A percentile compares a stretch with the other conserved stretches of the same genome.
These are phyloP conservation scores for Cylindrodendrum hubeiense DNA, from an alignment of 2,329 filamentous ascomycete species.

Conservation along the genomic window DNA sequence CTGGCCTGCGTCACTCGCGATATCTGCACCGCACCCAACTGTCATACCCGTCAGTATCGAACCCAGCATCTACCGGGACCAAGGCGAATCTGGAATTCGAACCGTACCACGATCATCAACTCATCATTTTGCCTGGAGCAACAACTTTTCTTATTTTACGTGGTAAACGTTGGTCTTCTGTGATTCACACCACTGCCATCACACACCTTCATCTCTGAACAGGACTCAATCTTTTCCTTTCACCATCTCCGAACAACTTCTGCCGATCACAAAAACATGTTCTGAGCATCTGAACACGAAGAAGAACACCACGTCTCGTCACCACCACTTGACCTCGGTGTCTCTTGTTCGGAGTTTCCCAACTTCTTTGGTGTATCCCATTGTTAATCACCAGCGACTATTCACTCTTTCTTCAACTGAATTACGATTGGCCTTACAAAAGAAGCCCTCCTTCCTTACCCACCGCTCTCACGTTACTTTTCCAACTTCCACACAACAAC, in stretches of 20 bases:
- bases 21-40: neutral
- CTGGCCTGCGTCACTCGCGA: slow-evolving; percentile 11
- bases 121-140: slow-evolving; percentile 19
- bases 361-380: slow-evolving; percentile 15
- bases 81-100: slow-evolving; percentile 27
- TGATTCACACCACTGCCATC: slow-evolving; percentile 17
- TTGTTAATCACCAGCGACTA: slow-evolving; percentile 12
- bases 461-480: slow-evolving; percentile 21
- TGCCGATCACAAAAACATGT: slow-evolving; percentile 28
- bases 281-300: slow-evolving; percentile 39
- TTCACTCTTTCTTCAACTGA: slow-evolving; percentile 27
- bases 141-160: neutral
- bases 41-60: slow-evolving; percentile 11
- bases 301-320: slow-evolving; percentile 36
- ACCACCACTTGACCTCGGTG: slow-evolving; percentile 19
- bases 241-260: slow-evolving; percentile 5
- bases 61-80: neutral
- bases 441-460: neutral
- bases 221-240: slow-evolving; percentile 1
- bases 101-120: slow-evolving; percentile 1
- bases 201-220: slow-evolving; percentile 3
- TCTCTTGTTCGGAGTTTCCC: slow-evolving; percentile 22
- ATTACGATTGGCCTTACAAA: slow-evolving; percentile 22
- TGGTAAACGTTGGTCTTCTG: neutral
- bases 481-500: slow-evolving; percentile 24